These are phyloP conservation scores for Gaeumannomyces sp. DNA, from an alignment of 2,329 filamentous ascomycete species.

Conservation along the genomic window DNA sequence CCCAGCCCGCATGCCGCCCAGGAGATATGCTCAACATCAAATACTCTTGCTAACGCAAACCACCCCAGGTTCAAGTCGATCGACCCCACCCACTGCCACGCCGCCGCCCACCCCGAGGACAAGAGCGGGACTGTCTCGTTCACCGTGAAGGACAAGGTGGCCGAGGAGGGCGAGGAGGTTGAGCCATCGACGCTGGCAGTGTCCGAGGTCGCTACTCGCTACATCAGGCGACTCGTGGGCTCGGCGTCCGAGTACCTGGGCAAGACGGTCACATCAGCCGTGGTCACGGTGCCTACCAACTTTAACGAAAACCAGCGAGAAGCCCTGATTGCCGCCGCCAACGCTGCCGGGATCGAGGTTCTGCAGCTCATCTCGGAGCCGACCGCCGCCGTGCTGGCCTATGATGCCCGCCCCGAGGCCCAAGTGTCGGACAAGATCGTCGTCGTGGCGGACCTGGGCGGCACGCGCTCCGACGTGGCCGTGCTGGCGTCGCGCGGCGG, in stretches of 20 bases:
- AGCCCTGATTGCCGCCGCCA: slow-evolving; percentile 70
- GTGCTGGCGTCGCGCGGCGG: slow-evolving; percentile 87
- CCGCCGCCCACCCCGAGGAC: slow-evolving; percentile 83
- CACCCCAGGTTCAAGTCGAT: slow-evolving; percentile 74
- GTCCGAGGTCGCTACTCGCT: slow-evolving; percentile 76
- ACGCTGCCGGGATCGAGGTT: slow-evolving; percentile 76
- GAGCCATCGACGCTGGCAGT: slow-evolving; percentile 62
- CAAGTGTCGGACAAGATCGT: slow-evolving; percentile 77
- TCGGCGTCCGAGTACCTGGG: slow-evolving; percentile 90
- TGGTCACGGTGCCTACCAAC: slow-evolving; percentile 91
- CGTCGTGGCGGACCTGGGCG: slow-evolving; percentile 87
- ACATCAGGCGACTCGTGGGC: slow-evolving; percentile 71
- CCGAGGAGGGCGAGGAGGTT: slow-evolving; percentile 37
- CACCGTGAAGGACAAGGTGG: slow-evolving; percentile 69
- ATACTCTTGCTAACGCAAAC: background rate
- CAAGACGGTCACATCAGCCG: slow-evolving; percentile 88
- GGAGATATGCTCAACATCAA: background rate
- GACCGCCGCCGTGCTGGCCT: slow-evolving; percentile 79
- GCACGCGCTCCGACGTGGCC: slow-evolving; percentile 85
- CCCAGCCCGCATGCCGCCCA: background rate
- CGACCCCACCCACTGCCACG: slow-evolving; percentile 91
- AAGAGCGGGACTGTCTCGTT: slow-evolving; percentile 69
- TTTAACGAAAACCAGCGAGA: slow-evolving; percentile 82
- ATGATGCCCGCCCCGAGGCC: slow-evolving; percentile 77
- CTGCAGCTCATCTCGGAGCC: slow-evolving; percentile 92